Base-by-base conservation (phyloP, 2,329 filamentous ascomycete genomes). In the Zopfia rhizophila region DNA sequence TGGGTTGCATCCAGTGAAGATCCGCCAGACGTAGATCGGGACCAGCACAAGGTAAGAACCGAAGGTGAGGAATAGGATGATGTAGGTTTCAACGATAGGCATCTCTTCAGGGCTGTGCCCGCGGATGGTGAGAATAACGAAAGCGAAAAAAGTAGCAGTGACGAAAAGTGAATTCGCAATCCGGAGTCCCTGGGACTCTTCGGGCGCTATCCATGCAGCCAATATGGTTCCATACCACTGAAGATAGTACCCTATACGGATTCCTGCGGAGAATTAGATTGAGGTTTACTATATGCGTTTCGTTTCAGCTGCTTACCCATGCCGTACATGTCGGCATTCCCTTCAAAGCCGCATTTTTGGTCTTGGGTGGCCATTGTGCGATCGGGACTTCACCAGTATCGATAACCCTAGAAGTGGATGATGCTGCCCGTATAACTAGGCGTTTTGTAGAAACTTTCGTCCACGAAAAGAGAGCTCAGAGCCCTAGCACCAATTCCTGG, bases 311-410 rank as follows among this genome's bases (percentile, higher is more conserved):
- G 21, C 18, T 30, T 39, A 39, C 35, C 35, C 35, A 38, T 38
- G n/a, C 61, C 61, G 32, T 63, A 65, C n/a, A 58, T 51, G 23
- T 64, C 59, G n/a, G 48, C 31, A 32, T 61, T 58, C 2, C 60
- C 60, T 6, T 22, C 5, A 27, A 61, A 60, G 12, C 16, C 18
- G 19, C 42, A 45, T 18, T 39, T 39, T 13, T 18, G 13, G 11
- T 30, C 35, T 35, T n/a, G n/a, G n/a, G n/a, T n/a, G n/a, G n/a
- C n/a, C n/a, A n/a, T n/a, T n/a, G n/a, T n/a, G n/a, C n/a, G n/a
- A n/a, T n/a, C n/a, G n/a, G n/a, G n/a, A n/a, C n/a, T n/a, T n/a
- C n/a, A n/a, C n/a, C n/a, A n/a, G n/a, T n/a, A n/a, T n/a, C n/a
- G n/a, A n/a, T n/a, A n/a, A n/a, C n/a, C n/a, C n/a, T n/a, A n/a